phyloP scores from a whole-genome alignment of 257 asterid species.

The Salvia miltiorrhiza region DNA sequence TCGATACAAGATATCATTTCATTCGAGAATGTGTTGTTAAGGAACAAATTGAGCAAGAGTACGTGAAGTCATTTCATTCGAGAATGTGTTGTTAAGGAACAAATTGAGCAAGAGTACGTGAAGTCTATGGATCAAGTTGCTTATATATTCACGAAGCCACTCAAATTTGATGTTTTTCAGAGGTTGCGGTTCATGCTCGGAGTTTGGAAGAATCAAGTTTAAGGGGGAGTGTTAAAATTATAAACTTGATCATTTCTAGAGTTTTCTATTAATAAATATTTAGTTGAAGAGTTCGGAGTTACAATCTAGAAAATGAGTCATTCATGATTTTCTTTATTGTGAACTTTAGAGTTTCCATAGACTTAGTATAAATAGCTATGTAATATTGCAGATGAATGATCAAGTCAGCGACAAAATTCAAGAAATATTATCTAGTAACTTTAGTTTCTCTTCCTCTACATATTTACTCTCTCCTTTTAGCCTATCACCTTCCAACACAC shows the following conservation, averaged over 20 bases:
- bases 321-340: too few species aligned
- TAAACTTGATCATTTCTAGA: not conserved
- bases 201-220: not conserved
- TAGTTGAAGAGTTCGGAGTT: too few species aligned
- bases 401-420: too few species aligned
- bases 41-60: not conserved
- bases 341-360: too few species aligned
- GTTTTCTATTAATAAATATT: too few species aligned
- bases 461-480: too few species aligned
- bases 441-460: too few species aligned
- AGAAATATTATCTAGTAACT: too few species aligned
- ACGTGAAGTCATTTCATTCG: not conserved
- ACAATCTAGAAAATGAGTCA: too few species aligned
- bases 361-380: too few species aligned
- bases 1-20: not conserved
- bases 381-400: too few species aligned
- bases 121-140: constrained; percentile 5
- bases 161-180: not conserved
- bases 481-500: too few species aligned
- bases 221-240: not conserved
- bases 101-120: not conserved
- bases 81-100: not conserved
- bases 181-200: constrained; percentile 1
- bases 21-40: not conserved
- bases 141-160: not conserved